Evolutionary conservation across 495 filamentous ascomycete species (phyloP).

Genomic region (Aspergillus conjunctus): DNA sequence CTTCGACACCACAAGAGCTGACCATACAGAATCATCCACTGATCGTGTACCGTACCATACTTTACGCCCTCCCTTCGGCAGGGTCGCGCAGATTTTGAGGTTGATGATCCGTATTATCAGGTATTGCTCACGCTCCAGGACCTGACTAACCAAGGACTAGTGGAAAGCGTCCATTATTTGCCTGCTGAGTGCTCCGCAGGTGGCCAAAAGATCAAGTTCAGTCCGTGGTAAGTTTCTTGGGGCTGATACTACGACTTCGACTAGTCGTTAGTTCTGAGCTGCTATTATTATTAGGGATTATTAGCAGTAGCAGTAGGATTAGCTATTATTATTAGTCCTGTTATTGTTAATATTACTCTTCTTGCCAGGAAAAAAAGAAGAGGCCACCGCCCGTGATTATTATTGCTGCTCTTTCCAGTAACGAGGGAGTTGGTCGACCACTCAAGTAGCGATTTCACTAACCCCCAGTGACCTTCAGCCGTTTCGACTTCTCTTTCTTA

Average conservation of each 20-base stretch:
- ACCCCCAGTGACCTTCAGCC: constrained; percentile 22
- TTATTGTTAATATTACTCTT: constrained; percentile 4
- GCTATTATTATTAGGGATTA: constrained; percentile 11
- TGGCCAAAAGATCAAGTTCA: constrained; percentile 18
- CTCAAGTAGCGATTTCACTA: constrained; percentile 19
- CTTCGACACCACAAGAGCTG: too few relatives aligned
- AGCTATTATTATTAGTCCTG: neutral
- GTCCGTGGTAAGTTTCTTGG: constrained; percentile 4
- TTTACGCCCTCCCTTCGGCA: neutral
- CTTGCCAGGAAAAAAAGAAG: neutral
- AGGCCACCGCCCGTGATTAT: neutral
- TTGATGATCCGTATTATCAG: neutral
- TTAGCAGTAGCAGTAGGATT: neutral
- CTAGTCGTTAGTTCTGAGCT: constrained; percentile 1
- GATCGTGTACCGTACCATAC: neutral
- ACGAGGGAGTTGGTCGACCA: neutral
- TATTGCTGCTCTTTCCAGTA: constrained; percentile 9
- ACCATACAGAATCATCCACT: neutral
- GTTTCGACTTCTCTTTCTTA: constrained; percentile 28
- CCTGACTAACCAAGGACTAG: constrained; percentile 14
- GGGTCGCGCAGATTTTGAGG: neutral
- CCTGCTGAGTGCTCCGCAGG: constrained; percentile 3
- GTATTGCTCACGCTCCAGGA: constrained; percentile 5
- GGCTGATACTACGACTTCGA: constrained; percentile 2
- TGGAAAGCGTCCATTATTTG: neutral